A percentile compares a stretch with the other conserved stretches of the same genome.
These are phyloP conservation scores for Guyanaporus albipodus DNA, from an alignment of 768 basidiomycete genomes.

Conservation along the genomic window DNA sequence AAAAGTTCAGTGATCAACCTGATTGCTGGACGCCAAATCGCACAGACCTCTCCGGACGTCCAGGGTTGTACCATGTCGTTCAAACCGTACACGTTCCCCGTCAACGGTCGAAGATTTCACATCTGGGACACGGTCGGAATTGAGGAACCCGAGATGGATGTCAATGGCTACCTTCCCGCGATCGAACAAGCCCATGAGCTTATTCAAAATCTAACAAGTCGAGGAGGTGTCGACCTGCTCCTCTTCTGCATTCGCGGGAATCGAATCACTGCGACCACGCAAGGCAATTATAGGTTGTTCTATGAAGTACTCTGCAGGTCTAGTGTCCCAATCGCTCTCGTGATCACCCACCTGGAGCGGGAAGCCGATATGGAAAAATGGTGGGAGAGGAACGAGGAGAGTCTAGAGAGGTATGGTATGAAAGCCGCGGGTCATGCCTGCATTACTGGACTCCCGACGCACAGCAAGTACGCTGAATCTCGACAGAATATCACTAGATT, in stretches of 20 bases:
- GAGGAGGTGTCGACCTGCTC: slow-evolving; percentile 38
- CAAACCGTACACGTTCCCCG: slow-evolving; percentile 24
- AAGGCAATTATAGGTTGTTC: slow-evolving; percentile 41
- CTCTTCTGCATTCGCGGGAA: slow-evolving; percentile 41
- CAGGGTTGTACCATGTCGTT: slow-evolving; percentile 38
- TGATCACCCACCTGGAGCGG: slow-evolving; percentile 40
- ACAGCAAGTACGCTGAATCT: slow-evolving; percentile 28
- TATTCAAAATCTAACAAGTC: slow-evolving; percentile 27
- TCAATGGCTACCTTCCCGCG: slow-evolving; percentile 24
- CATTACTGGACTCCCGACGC: slow-evolving; percentile 31
- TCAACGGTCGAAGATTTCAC: slow-evolving; percentile 13
- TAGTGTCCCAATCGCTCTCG: slow-evolving; percentile 29
- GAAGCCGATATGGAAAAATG: slow-evolving; percentile 33
- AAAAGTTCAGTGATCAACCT: slow-evolving; percentile 35
- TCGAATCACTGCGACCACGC: slow-evolving; percentile 34
- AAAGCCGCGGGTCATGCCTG: slow-evolving; percentile 31
- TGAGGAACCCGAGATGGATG: slow-evolving; percentile 28
- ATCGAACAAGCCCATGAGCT: slow-evolving; percentile 32
- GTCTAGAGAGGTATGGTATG: slow-evolving; percentile 26
- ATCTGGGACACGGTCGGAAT: slow-evolving; percentile 38
- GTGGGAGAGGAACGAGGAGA: slow-evolving; percentile 29
- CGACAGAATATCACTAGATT: slow-evolving; percentile 13
- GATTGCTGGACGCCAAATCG: slow-evolving; percentile 26
- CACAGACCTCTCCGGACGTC: slow-evolving; percentile 25
- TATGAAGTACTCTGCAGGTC: slow-evolving; percentile 39